phyloP scores from a whole-genome alignment of 2,329 filamentous ascomycete genomes.

The Exserohilum rostratum region DNA sequence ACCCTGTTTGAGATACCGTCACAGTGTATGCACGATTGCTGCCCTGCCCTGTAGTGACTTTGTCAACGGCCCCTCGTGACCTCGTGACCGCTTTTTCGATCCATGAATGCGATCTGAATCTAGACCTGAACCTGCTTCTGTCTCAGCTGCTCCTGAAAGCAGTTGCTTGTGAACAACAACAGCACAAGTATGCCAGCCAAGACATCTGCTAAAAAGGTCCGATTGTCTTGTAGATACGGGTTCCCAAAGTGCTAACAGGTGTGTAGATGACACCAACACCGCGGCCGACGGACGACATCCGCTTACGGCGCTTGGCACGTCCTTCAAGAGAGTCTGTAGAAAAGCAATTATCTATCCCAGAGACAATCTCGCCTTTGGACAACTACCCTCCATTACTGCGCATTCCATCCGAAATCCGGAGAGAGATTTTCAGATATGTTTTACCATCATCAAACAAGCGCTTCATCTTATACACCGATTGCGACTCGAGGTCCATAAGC shows the following conservation, averaged over 20 bases:
- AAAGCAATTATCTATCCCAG: conserved; percentile 46
- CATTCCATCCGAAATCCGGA: conserved; percentile 48
- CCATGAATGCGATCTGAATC: conserved; percentile 3
- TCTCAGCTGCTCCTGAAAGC: conserved; percentile 1
- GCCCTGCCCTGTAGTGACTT: conserved; percentile 4
- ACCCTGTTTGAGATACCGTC: conserved; percentile 21
- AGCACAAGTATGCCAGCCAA: conserved; percentile 39
- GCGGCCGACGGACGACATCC: conserved; percentile 34
- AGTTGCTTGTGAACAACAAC: conserved; percentile 4
- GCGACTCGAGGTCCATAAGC: conserved; percentile 48
- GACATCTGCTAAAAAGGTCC: conserved; percentile 45
- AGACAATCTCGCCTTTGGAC: conserved; percentile 45
- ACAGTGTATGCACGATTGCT: conserved; percentile 6
- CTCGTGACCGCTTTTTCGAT: conserved; percentile 16
- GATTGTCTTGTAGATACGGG: conserved; percentile 15
- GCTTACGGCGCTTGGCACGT: conserved; percentile 30
- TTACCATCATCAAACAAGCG: conserved; percentile 49
- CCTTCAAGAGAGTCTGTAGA: conserved; percentile 40
- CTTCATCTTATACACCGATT: conserved; percentile 55
- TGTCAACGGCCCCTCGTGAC: conserved; percentile 8
- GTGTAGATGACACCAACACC: conserved; percentile 38
- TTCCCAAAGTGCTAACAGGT: conserved; percentile 22
- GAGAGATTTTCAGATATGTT: conserved; percentile 48
- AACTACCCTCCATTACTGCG: conserved; percentile 46
- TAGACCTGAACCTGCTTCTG: conserved; percentile 1